phyloP scores from a whole-genome alignment of 768 basidiomycete genomes.

The Omphalotus guepiniiformis region DNA sequence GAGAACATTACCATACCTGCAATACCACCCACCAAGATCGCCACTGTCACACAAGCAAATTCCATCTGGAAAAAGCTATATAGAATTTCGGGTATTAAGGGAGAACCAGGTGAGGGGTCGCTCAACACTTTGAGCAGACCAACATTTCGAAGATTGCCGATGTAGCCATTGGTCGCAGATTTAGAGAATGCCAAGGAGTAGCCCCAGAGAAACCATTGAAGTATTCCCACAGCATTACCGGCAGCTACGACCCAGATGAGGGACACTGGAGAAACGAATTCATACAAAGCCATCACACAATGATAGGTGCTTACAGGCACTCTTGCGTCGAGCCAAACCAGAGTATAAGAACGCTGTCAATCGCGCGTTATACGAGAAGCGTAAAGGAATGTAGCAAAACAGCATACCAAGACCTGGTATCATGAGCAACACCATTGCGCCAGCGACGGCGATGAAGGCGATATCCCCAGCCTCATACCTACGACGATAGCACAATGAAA shows the following conservation, averaged over 20 bases:
- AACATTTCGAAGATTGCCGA: conserved; percentile 78
- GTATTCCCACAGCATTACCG: conserved; percentile 69
- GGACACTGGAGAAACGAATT: conserved; percentile 37
- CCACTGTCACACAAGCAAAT: conserved; percentile 79
- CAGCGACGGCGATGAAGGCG: conserved; percentile 63
- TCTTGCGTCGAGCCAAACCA: conserved; percentile 65
- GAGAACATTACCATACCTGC: conserved; percentile 30
- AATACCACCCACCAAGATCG: conserved; percentile 71
- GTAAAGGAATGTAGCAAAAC: neutral
- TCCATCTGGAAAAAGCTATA: conserved; percentile 89
- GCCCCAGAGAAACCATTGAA: conserved; percentile 82
- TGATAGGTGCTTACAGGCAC: conserved; percentile 37
- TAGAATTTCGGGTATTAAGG: conserved; percentile 75
- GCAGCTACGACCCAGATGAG: conserved; percentile 71
- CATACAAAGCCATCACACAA: neutral
- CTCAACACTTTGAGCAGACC: conserved; percentile 70
- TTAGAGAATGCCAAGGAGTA: conserved; percentile 8
- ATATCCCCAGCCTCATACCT: conserved; percentile 73
- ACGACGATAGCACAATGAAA: too few relatives aligned
- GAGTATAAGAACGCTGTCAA: conserved; percentile 66
- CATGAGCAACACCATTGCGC: conserved; percentile 74
- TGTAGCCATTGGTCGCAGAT: conserved; percentile 62
- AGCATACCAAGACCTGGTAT: conserved; percentile 63
- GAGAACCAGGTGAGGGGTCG: conserved; percentile 72
- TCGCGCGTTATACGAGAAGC: neutral